These are phyloP conservation scores for Erysimum cheiranthoides DNA, from an alignment of 345 rosid species.

Conservation along the genomic window DNA sequence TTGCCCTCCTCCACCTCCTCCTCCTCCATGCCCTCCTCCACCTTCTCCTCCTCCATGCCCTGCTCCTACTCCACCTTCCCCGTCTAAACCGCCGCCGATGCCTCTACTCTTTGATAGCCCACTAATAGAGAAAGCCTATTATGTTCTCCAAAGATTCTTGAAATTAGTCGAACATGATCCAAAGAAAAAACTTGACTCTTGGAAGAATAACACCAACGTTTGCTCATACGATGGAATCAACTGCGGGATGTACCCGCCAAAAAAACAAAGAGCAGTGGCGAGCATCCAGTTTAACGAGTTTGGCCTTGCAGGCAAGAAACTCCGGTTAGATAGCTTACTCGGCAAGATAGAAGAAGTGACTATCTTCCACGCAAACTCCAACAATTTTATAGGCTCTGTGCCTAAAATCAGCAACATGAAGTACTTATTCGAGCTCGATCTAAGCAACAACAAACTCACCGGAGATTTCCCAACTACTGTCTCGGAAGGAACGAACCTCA, in stretches of 20 bases:
- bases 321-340: conserved; percentile 58
- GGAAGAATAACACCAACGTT: conserved; percentile 68
- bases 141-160: conserved; percentile 63
- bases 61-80: background rate
- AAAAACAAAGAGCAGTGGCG: conserved; percentile 58
- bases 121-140: conserved; percentile 34
- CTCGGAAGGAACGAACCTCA: conserved; percentile 51
- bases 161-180: conserved; percentile 59
- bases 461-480: conserved; percentile 72
- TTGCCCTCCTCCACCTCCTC: conserved; percentile 34
- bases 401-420: conserved; percentile 58
- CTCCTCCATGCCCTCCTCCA: conserved; percentile 19
- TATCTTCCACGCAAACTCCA: conserved; percentile 86
- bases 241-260: conserved; percentile 65
- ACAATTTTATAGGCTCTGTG: conserved; percentile 64
- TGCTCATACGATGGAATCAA: conserved; percentile 69
- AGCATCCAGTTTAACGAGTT: conserved; percentile 78
- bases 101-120: background rate
- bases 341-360: conserved; percentile 65
- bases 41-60: conserved; percentile 18
- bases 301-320: conserved; percentile 57
- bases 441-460: conserved; percentile 73
- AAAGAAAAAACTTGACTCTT: conserved; percentile 51
- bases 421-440: conserved; percentile 82
- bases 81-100: background rate